phyloP scores from a whole-genome alignment of 2,329 filamentous ascomycete genomes.

The Aspergillus luchuensis region DNA sequence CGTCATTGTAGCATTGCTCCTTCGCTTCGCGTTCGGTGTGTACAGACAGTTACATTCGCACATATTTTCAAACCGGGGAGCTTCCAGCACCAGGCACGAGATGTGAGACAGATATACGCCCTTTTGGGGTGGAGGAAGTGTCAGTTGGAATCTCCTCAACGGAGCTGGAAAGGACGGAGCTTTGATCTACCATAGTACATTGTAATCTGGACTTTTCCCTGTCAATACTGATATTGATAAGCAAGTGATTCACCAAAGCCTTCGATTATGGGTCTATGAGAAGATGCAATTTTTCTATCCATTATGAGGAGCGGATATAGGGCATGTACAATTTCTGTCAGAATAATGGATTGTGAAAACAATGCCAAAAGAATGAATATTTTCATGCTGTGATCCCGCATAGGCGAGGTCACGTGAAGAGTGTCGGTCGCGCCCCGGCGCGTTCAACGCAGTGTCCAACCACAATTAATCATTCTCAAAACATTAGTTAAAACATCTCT shows the following conservation, averaged over 20 bases:
- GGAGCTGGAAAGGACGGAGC: not conserved
- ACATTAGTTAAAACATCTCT: no score
- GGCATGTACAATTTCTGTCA: no score
- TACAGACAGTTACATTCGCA: not conserved
- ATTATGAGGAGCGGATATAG: no score
- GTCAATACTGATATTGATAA: not conserved
- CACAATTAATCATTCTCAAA: no score
- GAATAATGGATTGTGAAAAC: no score
- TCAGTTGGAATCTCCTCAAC: not conserved
- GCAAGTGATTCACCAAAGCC: not conserved
- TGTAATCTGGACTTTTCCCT: not conserved
- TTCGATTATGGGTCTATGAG: not conserved
- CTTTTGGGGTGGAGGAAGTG: not conserved
- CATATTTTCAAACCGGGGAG: not conserved
- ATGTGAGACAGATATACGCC: not conserved
- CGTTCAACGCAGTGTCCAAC: no score
- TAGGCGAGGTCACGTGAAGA: no score
- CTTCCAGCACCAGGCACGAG: not conserved
- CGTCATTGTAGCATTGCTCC: not conserved
- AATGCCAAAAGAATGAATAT: no score
- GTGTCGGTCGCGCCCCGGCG: no score
- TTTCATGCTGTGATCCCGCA: no score
- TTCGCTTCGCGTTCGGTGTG: not conserved
- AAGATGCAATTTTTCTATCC: not conserved
- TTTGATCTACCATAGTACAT: not conserved